These are phyloP conservation scores for Aspergillus saccharolyticus DNA, from an alignment of 495 filamentous ascomycete species.

Conservation along the genomic window DNA sequence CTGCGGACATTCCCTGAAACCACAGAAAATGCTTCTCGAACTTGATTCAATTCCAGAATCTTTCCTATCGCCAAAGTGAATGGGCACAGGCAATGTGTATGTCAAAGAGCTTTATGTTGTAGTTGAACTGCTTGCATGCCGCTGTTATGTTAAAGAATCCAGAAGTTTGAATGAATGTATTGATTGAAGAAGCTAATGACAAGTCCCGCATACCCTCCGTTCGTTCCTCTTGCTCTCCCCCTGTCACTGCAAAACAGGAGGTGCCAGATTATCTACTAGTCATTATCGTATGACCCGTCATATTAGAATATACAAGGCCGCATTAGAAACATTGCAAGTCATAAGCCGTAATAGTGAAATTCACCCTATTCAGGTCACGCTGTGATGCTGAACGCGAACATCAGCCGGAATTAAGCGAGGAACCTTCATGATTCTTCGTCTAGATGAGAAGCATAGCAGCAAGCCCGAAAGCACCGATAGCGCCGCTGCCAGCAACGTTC, in stretches of 20 bases:
- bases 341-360: slow-evolving; percentile 11
- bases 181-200: neutral
- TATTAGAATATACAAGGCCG: slow-evolving; percentile 16
- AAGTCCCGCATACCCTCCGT: neutral
- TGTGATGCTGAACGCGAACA: neutral
- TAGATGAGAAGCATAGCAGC: slow-evolving; percentile 41
- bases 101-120: too few species aligned
- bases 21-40: neutral
- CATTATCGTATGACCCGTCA: slow-evolving; percentile 7
- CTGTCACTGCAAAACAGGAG: neutral
- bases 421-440: slow-evolving; percentile 8
- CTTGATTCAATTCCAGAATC: neutral
- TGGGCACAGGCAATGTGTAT: too few species aligned
- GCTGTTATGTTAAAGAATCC: neutral
- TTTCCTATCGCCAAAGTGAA: too few species aligned
- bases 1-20: neutral
- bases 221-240: neutral
- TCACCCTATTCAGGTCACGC: neutral
- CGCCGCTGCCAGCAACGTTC: slow-evolving; percentile 33
- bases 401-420: neutral
- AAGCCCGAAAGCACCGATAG: slow-evolving; percentile 34
- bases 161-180: neutral
- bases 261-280: slow-evolving; percentile 9
- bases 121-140: too few species aligned
- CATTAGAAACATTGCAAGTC: slow-evolving; percentile 10